Base-by-base conservation (phyloP, 176 grass and related monocot species). In the Saccharum spontaneum region DNA sequence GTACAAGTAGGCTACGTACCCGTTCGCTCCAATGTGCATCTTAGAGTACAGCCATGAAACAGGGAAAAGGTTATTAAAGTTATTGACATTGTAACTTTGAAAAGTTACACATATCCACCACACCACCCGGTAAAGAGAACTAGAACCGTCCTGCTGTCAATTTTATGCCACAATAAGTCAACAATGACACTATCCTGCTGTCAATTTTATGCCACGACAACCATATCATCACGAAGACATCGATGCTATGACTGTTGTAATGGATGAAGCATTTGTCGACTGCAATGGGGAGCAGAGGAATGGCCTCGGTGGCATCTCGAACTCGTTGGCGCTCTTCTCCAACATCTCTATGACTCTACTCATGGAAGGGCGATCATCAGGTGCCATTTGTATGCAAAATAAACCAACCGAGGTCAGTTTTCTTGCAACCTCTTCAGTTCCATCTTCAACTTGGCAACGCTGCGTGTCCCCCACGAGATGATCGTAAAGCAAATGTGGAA, bases 271-370 rank as follows among this genome's bases (percentile, higher is more conserved):
- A 26, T 52, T 66, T 15, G 69, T 39, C 0, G 43, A 62, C 24
- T 81, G 45, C 3, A 66, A 13, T 0, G 81, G 84, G 14, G 80
- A 88, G 10, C 31, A 87, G 48, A 90, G 7, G 81, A 86, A 90
- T 2, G 80, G 82, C 39, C 73, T 87, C 1, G 89, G 87, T 3
- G 84, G 84, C 57, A 92, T 87, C 46, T 85, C 76, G 60, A 95
- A 18, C 40, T 92, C 90, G 20, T 11, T 2, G 13, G 85, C 50
- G 3, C 22, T 63, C 50, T 86, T 92, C 62, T 92, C 90, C 69
- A 95, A 16, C 88, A 92, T 95, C 67, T 92, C 88, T 34, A 92
- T 50, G 2, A 91, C 93, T 48, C 66, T 79, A 33, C 76, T 89
- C 86, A 90, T 95, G 1, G 71, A 89, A 26, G 93, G 86, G 1